Conservation (phyloP, 2,329 filamentous ascomycete genomes). For the Colletotrichum eremochloae region DNA sequence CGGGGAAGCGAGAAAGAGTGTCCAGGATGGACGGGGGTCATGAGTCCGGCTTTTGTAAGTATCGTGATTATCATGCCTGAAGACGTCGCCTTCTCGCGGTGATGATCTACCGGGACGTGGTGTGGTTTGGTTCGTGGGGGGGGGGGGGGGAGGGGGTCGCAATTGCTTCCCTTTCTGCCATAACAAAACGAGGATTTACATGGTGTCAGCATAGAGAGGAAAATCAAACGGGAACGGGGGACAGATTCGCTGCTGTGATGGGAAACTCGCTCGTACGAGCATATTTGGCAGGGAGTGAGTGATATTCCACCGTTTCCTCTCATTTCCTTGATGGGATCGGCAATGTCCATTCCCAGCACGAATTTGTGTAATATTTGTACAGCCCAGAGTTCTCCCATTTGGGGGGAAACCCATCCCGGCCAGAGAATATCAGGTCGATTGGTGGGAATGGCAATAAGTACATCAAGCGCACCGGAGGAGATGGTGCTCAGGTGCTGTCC, state of each 20-base stretch:
- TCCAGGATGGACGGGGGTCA: background rate
- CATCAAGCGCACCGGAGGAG: background rate
- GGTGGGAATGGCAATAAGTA: slow-evolving; percentile 32
- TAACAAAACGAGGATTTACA: background rate
- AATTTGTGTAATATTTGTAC: too few species aligned
- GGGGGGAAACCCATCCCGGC: background rate
- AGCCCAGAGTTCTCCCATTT: background rate
- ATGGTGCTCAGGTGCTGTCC: slow-evolving; percentile 3
- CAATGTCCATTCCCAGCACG: background rate
- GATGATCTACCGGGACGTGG: slow-evolving; percentile 19
- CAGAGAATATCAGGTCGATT: slow-evolving; percentile 18
- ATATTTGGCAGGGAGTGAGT: background rate
- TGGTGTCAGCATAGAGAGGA: background rate
- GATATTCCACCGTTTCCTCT: background rate
- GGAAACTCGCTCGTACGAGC: background rate
- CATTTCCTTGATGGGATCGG: background rate
- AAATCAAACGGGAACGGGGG: background rate
- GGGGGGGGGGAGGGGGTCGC: background rate
- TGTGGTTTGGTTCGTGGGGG: slow-evolving; percentile 3
- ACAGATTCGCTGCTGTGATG: background rate
- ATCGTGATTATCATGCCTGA: too few species aligned
- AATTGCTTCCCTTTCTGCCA: background rate
- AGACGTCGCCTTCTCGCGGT: slow-evolving; percentile 12
- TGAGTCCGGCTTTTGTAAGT: slow-evolving; percentile 26
- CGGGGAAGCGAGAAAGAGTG: background rate